Percentiles rank a stretch among this genome's conserved stretches.
These are phyloP conservation scores for Friedmanniomyces endolithicus DNA, from an alignment of 495 filamentous ascomycete species.

Conservation along the genomic window DNA sequence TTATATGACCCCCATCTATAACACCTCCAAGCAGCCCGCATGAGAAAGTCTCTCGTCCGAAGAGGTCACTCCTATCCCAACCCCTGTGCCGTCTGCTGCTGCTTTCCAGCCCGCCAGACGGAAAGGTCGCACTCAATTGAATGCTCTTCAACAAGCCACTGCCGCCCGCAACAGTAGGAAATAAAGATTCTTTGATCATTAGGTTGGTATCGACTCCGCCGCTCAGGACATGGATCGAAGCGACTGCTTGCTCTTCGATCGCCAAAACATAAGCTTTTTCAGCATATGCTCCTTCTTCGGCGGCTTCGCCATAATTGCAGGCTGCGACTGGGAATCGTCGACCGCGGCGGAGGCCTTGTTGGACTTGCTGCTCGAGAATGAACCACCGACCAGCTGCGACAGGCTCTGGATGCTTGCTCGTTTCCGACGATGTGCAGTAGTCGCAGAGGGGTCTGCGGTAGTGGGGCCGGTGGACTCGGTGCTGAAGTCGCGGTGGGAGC, in stretches of 20 bases:
- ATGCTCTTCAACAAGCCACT: no score
- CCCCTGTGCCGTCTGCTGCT: no score
- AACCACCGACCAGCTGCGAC: slow-evolving; percentile 67
- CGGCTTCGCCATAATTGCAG: no score
- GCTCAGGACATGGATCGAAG: neutral
- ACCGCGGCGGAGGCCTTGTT: slow-evolving; percentile 51
- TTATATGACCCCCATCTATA: neutral
- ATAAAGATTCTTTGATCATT: no score
- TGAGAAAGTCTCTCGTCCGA: neutral
- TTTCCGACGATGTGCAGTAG: slow-evolving; percentile 47
- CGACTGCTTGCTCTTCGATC: slow-evolving; percentile 12
- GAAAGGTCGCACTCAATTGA: no score
- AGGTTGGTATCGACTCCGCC: no score
- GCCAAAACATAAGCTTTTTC: slow-evolving; percentile 34
- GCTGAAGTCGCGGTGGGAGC: slow-evolving; percentile 18
- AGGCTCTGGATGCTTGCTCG: slow-evolving; percentile 76
- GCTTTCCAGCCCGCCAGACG: no score
- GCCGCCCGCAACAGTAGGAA: slow-evolving; percentile 9
- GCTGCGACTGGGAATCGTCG: slow-evolving; percentile 49
- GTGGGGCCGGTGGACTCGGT: neutral
- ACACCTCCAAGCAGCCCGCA: neutral
- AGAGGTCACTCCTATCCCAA: no score
- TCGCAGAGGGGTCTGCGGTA: neutral
- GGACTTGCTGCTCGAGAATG: slow-evolving; percentile 50
- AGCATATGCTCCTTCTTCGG: slow-evolving; percentile 56